phyloP scores from a whole-genome alignment of 1,139 yeast species.

The Ogataea hybrid region DNA sequence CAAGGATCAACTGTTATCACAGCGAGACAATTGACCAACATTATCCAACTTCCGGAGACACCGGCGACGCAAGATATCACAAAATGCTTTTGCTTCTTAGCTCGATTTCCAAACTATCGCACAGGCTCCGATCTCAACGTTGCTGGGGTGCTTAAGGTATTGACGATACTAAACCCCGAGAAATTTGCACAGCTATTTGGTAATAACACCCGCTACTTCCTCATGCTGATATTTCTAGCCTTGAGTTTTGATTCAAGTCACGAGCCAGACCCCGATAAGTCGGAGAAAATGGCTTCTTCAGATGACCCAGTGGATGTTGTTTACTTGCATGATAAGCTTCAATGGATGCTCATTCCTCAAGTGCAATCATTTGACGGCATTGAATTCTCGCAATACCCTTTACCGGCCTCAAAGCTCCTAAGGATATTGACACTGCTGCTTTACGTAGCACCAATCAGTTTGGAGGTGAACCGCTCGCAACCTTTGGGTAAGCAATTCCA shows the following conservation, averaged over 20 bases:
- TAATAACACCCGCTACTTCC: conserved; percentile 32
- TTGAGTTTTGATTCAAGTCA: conserved; percentile 23
- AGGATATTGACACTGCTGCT: conserved; percentile 45
- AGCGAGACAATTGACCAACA: conserved; percentile 26
- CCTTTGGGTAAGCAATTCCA: conserved; percentile 15
- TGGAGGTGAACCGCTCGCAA: conserved; percentile 12
- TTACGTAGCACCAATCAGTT: conserved; percentile 34
- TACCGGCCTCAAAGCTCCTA: conserved; percentile 39
- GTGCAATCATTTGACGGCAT: conserved; percentile 29
- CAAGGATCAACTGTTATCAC: conserved; percentile 30
- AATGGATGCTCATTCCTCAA: conserved; percentile 28
- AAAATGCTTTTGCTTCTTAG: conserved; percentile 35
- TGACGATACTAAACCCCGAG: conserved; percentile 38
- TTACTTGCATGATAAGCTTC: conserved; percentile 15
- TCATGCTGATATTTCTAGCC: conserved; percentile 40
- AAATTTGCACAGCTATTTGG: conserved; percentile 35
- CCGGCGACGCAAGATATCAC: conserved; percentile 33
- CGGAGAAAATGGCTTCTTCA: conserved; percentile 4
- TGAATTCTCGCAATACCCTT: conserved; percentile 34
- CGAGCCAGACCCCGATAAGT: conserved; percentile 3
- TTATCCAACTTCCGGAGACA: conserved; percentile 35
- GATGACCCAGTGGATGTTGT: conserved; percentile 19
- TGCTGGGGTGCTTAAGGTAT: conserved; percentile 42
- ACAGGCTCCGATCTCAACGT: conserved; percentile 33
- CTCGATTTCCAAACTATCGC: conserved; percentile 44